phyloP scores from a whole-genome alignment of 345 rosid genomes.

The Physaria fendleri region DNA sequence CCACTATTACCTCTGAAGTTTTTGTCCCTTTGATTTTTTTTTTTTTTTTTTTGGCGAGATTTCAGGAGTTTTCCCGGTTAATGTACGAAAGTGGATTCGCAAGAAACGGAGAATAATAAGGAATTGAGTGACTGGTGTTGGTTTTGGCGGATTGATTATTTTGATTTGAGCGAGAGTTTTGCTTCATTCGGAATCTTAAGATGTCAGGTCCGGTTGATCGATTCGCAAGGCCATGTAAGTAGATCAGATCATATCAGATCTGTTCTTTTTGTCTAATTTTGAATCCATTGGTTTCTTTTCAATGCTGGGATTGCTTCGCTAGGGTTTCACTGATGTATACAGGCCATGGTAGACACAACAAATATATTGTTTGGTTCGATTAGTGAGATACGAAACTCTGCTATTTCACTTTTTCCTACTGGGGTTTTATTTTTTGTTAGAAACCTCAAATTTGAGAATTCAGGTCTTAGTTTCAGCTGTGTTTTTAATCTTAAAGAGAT shows the following conservation, averaged over 20 bases:
- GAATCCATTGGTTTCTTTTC: background rate
- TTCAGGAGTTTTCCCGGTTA: conserved; percentile 8
- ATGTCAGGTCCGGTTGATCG: conserved; percentile 99
- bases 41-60: conserved; percentile 9
- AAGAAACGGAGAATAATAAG: background rate
- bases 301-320: background rate
- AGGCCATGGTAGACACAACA: background rate
- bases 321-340: conserved; percentile 28
- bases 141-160: conserved; percentile 9
- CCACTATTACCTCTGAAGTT: conserved; percentile 18
- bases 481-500: background rate
- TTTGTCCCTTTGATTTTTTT: background rate
- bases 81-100: conserved; percentile 18
- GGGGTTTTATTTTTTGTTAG: background rate
- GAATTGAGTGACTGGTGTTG: background rate
- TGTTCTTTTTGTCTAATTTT: background rate
- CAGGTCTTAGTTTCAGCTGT: background rate
- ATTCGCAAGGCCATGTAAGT: conserved; percentile 93
- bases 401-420: background rate
- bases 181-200: conserved; percentile 19
- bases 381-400: background rate
- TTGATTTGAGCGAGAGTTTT: conserved; percentile 6
- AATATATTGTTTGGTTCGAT: background rate
- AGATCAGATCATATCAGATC: background rate
- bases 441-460: background rate